Conservation (phyloP, 1,139 yeast genomes). For the Pichia norvegensis region DNA sequence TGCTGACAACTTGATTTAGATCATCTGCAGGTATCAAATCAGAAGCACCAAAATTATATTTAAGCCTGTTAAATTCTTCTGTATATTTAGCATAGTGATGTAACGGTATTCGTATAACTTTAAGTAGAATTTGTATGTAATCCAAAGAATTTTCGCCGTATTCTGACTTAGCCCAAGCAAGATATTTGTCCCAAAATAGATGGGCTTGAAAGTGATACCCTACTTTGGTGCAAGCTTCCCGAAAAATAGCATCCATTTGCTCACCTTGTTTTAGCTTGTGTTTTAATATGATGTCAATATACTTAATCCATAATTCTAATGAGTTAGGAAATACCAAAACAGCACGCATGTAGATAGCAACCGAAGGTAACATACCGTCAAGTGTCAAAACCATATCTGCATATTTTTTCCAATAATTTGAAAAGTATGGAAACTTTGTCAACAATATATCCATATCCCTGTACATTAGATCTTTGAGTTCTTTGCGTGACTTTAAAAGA, state of each 20-base stretch:
- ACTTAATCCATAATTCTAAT: conserved; percentile 61
- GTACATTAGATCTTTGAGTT: conserved; percentile 22
- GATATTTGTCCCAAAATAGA: conserved; percentile 56
- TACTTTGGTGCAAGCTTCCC: conserved; percentile 34
- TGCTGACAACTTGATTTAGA: conserved; percentile 16
- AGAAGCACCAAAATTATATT: conserved; percentile 30
- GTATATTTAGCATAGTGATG: conserved; percentile 66
- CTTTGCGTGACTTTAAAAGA: conserved; percentile 10
- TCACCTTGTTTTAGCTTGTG: conserved; percentile 26
- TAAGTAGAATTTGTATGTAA: conserved; percentile 34
- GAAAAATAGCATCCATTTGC: conserved; percentile 35
- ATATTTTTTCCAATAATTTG: conserved; percentile 56
- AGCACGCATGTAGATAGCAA: conserved; percentile 39
- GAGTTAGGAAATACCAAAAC: conserved; percentile 47
- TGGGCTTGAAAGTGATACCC: conserved; percentile 58
- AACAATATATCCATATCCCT: conserved; percentile 36
- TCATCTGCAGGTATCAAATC: conserved; percentile 29
- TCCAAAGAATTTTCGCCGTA: conserved; percentile 27
- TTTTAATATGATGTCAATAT: conserved; percentile 43
- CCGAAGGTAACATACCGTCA: conserved; percentile 45
- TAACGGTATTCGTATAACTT: conserved; percentile 46
- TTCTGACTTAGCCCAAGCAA: conserved; percentile 38
- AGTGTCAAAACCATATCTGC: conserved; percentile 47
- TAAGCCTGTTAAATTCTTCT: conserved; percentile 40
- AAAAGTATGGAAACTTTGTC: conserved; percentile 45